Evolutionary conservation across 208 protist species (phyloP), one percentile per base, ranked within the genome.

Genomic region (Tritrichomonas musculus): DNA sequence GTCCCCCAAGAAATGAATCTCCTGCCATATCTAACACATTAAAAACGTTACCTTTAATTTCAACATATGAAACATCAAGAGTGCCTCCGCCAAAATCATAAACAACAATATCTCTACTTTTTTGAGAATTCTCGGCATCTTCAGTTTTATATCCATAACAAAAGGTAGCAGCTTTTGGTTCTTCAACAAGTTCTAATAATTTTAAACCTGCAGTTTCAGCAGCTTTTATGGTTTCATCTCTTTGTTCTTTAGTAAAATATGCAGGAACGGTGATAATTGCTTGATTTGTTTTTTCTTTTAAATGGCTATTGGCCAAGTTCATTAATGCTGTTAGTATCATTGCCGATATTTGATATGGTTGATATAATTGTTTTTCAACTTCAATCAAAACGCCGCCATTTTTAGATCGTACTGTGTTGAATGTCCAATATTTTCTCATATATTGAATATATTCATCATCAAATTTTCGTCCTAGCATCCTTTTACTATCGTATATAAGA

Each of bases 201-300:
- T 99, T 97, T 8, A 72, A 72, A 30, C 65, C 65, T 36, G 98
- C 97, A 30, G 33, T 33, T 33, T 33, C 33, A 9, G 65, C 65
- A 30, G 65, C 65, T 9, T 98, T 97, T 95, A 99, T 99, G 14
- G 98, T 99, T 8, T 98, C 97, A 95, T 98, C 96, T 65, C 98
- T 96, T 96, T 99, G 99, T 8, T 96, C 94, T 92, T 99, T 98
- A 95, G 98, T 99, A 95, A 99, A 99, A 95, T 99, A 99, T 25
- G 98, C 98, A n/a, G n/a, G n/a, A n/a, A n/a, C n/a, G n/a, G n/a
- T n/a, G n/a, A n/a, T n/a, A n/a, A n/a, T n/a, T n/a, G 80, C 65
- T n/a, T 36, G 25, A 72, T 72, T 30, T n/a, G 65, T n/a, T 36
- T 5, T n/a, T 72, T n/a, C 65, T 36, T 20, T 20, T 25, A 64